Evolutionary conservation across 371 early-diverging fungal species (phyloP).

Genomic region (Coemansia sp.): DNA sequence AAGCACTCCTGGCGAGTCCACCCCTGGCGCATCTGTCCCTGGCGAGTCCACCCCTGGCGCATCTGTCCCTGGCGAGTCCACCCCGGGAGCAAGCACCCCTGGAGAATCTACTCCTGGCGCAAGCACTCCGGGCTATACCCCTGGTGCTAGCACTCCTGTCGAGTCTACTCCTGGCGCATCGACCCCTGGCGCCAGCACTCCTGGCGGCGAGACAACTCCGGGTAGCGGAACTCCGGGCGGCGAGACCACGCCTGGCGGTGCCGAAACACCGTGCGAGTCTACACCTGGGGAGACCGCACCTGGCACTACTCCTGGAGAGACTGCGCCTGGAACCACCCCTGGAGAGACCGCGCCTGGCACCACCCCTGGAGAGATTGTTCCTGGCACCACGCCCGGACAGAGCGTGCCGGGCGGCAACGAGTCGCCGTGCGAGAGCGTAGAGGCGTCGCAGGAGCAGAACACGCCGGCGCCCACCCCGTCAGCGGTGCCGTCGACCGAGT

Average conservation of each 20-base stretch:
- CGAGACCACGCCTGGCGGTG: not conserved
- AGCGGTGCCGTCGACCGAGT: constrained; percentile 7
- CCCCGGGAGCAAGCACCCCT: constrained; percentile 1
- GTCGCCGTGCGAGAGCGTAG: constrained; percentile 11
- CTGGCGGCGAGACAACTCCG: constrained; percentile 1
- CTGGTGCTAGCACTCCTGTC: constrained; percentile 8
- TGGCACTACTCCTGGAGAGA: not conserved
- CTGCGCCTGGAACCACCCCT: constrained; percentile 1
- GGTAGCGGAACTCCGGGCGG: not conserved
- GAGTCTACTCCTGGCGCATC: not conserved
- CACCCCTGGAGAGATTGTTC: not conserved
- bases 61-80: not conserved
- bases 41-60: constrained; percentile 10
- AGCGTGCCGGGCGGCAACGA: not conserved
- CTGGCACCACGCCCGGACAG: not conserved
- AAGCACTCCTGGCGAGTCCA: not conserved
- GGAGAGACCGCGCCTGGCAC: constrained; percentile 8
- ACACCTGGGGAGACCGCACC: constrained; percentile 3
- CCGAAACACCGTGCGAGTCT: constrained; percentile 11
- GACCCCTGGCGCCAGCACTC: constrained; percentile 9
- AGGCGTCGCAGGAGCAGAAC: constrained; percentile 10
- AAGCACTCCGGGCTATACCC: not conserved
- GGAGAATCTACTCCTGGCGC: constrained; percentile 13
- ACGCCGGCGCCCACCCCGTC: constrained; percentile 7
- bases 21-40: constrained; percentile 8